Evolutionary conservation across 2,329 filamentous ascomycete species (phyloP), one percentile per base, ranked within the genome.

Genomic region (Penicillium sp.): DNA sequence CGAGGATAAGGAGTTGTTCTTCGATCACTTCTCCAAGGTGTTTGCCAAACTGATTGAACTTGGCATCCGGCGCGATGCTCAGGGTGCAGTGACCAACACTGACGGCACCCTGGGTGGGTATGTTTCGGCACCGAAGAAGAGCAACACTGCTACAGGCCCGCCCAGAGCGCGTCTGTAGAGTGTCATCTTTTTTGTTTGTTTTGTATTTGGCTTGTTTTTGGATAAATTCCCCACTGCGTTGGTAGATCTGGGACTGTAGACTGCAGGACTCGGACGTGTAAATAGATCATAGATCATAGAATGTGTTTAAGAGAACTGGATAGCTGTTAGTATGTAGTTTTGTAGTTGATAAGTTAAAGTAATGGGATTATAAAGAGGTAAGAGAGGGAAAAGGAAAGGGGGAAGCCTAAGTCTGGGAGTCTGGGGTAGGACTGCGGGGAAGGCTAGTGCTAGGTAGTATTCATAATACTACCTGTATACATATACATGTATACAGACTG

Each of bases 1-100:
- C 4, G 68, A 74, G 43, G 79, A 84, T 58, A 81, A 81, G 64
- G 79, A 82, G 0, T 53, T 74, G 39, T 83, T 84, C 69, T 84
- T 82, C 58, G 72, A 72, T 40, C 75, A 83, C 61, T 84, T 84
- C 58, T 61, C 73, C 13, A 73, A 72, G 50, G 81, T 74, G 0
- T 83, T 83, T 62, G 74, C 71, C 10, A 82, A 82, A 66, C 59
- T 84, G 63, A 59, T 83, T 45, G 81, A 83, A 65, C 63, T 84
- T 54, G 81, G 81, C 0, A 80, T 84, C 49, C 59, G 65, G 43
- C 71, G 81, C 35, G 80, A 83, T 59, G 74, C 62, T 9, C 61
- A 70, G 7, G 81, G 78, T 0, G 70, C 63, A 7, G 68, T 84
- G 34, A 63, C 72, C 29, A 82, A 83, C 59, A 69, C 73, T 10